phyloP scores from a whole-genome alignment of 352 stramenopile genomes.

The Bremia lactucae region DNA sequence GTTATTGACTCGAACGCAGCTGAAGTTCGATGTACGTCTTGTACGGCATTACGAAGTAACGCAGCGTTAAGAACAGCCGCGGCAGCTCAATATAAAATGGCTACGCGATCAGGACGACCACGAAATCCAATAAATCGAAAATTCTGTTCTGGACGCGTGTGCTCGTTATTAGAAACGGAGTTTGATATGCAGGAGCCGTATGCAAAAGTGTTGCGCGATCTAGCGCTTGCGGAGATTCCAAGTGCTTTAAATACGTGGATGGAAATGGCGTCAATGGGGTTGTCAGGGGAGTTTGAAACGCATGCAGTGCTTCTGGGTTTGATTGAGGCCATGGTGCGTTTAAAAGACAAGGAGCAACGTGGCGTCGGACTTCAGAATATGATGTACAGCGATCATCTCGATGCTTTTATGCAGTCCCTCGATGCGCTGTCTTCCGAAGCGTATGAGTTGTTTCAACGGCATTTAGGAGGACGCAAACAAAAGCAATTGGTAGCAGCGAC shows the following conservation, averaged over 20 bases:
- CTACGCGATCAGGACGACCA: constrained; percentile 15
- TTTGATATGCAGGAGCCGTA: constrained; percentile 50
- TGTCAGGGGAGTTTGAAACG: constrained; percentile 45
- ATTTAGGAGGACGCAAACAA: constrained; percentile 55
- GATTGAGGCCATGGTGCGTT: constrained; percentile 54
- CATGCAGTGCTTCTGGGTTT: constrained; percentile 55
- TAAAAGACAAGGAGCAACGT: constrained; percentile 68
- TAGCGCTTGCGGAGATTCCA: constrained; percentile 41
- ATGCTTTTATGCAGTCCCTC: constrained; percentile 57
- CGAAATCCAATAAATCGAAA: constrained; percentile 49
- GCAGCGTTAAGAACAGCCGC: constrained; percentile 34
- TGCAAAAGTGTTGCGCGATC: constrained; percentile 35
- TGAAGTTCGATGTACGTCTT: constrained; percentile 34
- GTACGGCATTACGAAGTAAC: constrained; percentile 40
- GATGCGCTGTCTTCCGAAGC: constrained; percentile 42
- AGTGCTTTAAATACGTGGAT: constrained; percentile 48
- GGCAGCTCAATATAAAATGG: constrained; percentile 27
- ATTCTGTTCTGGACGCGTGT: constrained; percentile 41
- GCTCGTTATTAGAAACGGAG: constrained; percentile 38
- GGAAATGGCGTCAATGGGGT: constrained; percentile 55
- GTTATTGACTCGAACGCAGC: constrained; percentile 30
- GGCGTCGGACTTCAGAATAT: constrained; percentile 78
- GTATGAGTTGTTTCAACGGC: constrained; percentile 62
- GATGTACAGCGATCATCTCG: constrained; percentile 50
- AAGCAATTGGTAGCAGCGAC: constrained; percentile 19